These are phyloP conservation scores for Morella rubra DNA, from an alignment of 306 rosid species.

Conservation along the genomic window DNA sequence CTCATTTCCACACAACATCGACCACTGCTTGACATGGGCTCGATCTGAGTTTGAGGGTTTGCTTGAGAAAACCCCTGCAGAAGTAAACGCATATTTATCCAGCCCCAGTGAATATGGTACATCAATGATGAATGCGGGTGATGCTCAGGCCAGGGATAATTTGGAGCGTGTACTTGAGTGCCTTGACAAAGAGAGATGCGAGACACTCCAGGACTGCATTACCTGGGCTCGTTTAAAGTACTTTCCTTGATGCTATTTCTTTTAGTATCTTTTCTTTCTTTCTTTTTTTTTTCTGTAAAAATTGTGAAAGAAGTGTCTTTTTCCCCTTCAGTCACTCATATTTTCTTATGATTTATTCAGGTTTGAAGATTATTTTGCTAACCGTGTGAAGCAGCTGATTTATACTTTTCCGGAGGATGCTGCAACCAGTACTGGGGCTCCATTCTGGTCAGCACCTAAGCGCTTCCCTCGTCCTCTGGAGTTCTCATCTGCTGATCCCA, in stretches of 20 bases:
- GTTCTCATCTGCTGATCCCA: constrained; percentile 70
- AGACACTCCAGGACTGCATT: constrained; percentile 77
- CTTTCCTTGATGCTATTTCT: constrained; percentile 8
- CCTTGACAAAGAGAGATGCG: constrained; percentile 82
- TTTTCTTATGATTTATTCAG: constrained; percentile 39
- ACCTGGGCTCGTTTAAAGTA: constrained; percentile 93
- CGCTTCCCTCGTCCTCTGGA: constrained; percentile 83
- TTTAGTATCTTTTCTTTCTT: background rate
- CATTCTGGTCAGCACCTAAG: constrained; percentile 99
- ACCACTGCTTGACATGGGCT: constrained; percentile 99
- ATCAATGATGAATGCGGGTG: constrained; percentile 79
- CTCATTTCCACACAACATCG: constrained; percentile 97
- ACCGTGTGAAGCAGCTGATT: constrained; percentile 86
- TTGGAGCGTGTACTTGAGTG: constrained; percentile 93
- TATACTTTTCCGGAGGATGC: constrained; percentile 98
- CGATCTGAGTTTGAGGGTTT: constrained; percentile 98
- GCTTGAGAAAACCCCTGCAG: constrained; percentile 95
- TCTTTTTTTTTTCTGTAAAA: background rate
- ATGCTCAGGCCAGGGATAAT: constrained; percentile 96
- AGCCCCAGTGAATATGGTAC: constrained; percentile 76
- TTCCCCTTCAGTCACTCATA: constrained; percentile 5
- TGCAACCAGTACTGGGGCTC: constrained; percentile 85
- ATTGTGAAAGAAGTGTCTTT: background rate
- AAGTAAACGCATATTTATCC: constrained; percentile 80
- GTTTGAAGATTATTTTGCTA: constrained; percentile 89